Percentiles rank a stretch among this genome's conserved stretches.
phyloP scores from a whole-genome alignment of 2,329 filamentous ascomycete species.

The Beauveria brongniartii region DNA sequence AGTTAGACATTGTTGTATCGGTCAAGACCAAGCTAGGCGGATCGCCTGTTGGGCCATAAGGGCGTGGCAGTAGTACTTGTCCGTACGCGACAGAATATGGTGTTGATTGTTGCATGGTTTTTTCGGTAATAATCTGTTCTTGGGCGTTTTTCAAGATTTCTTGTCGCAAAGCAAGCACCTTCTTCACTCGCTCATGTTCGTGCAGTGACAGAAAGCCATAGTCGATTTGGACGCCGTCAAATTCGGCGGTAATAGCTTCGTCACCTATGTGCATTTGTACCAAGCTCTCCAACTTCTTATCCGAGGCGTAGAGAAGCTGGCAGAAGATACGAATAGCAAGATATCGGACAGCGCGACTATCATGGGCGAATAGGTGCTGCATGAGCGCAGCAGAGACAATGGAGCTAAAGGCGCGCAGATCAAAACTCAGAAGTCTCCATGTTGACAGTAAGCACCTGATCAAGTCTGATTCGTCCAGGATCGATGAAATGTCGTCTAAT shows the following conservation, averaged over 20 bases:
- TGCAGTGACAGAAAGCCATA: constrained; percentile 62
- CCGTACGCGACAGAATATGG: constrained; percentile 57
- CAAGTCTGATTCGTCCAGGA: constrained; percentile 18
- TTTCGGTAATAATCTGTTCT: neutral
- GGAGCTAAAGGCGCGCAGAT: constrained; percentile 58
- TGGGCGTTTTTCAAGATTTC: constrained; percentile 23
- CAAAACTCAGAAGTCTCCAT: constrained; percentile 73
- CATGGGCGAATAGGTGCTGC: constrained; percentile 58
- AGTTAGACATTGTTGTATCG: constrained; percentile 62
- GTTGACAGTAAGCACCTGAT: constrained; percentile 36
- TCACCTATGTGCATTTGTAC: constrained; percentile 56
- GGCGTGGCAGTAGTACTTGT: constrained; percentile 57
- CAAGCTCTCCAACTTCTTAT: constrained; percentile 67
- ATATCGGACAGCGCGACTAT: constrained; percentile 59
- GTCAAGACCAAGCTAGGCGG: constrained; percentile 57
- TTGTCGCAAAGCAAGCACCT: constrained; percentile 33
- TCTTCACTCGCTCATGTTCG: constrained; percentile 46
- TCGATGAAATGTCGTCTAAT: constrained; percentile 14
- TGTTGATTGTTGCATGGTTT: constrained; percentile 40
- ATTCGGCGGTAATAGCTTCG: constrained; percentile 56
- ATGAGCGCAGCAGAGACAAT: constrained; percentile 60
- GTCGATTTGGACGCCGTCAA: constrained; percentile 71
- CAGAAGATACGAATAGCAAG: constrained; percentile 76
- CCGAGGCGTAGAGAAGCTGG: constrained; percentile 69
- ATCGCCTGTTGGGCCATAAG: constrained; percentile 39